A percentile compares a stretch with the other conserved stretches of the same genome.
phyloP scores from a whole-genome alignment of 352 stramenopile species.

The Pythium sukuiense region DNA sequence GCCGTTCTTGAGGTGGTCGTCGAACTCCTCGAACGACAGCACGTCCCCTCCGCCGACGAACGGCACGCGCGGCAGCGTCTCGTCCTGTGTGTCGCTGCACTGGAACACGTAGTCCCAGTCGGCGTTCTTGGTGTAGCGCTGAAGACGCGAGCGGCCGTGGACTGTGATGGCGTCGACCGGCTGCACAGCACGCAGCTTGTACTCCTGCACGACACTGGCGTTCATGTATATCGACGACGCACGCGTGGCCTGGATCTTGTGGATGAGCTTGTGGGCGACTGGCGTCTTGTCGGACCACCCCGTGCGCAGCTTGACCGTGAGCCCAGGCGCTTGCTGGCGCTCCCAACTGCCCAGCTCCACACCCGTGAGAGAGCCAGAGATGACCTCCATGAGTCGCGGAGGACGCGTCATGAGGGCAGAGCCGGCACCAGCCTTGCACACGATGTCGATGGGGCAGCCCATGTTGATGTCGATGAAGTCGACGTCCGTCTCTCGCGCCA shows the following conservation, averaged over 20 bases:
- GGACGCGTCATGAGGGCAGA: slow-evolving; percentile 94
- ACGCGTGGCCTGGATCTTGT: slow-evolving; percentile 84
- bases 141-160: slow-evolving; percentile 96
- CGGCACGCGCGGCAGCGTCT: slow-evolving; percentile 51
- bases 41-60: slow-evolving; percentile 94
- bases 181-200: slow-evolving; percentile 66
- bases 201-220: slow-evolving; percentile 71
- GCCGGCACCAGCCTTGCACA: slow-evolving; percentile 86
- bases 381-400: slow-evolving; percentile 86
- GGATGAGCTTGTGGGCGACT: slow-evolving; percentile 92
- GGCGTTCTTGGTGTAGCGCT: slow-evolving; percentile 97
- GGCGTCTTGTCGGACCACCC: slow-evolving; percentile 96
- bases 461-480: slow-evolving; percentile 99
- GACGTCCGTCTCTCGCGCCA: slow-evolving; percentile 91
- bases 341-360: slow-evolving; percentile 65
- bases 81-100: slow-evolving; percentile 74
- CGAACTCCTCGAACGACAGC: slow-evolving; percentile 82
- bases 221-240: slow-evolving; percentile 76
- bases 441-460: slow-evolving; percentile 98
- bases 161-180: slow-evolving; percentile 82
- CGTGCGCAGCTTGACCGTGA: slow-evolving; percentile 98
- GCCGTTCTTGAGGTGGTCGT: slow-evolving; percentile 78
- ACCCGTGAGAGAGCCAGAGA: slow-evolving; percentile 87
- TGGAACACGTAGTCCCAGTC: slow-evolving; percentile 98
- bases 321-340: slow-evolving; percentile 48